Percentiles rank a stretch among this genome's conserved stretches.
Evolutionary conservation across 202 grass and related monocot genomes (phyloP).

Genomic region (Cymbopogon flexuosus): DNA sequence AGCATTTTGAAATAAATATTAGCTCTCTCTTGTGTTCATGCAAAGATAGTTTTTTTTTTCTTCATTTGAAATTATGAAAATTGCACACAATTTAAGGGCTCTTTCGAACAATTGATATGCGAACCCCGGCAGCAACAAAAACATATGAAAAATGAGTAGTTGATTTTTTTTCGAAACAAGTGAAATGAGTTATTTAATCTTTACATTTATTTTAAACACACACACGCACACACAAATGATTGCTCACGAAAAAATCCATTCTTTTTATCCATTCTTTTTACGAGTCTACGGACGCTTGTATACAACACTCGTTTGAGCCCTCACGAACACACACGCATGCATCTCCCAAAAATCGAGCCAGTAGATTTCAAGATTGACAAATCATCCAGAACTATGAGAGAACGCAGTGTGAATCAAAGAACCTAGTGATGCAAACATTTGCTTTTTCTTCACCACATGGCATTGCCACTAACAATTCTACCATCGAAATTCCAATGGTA

Average conservation of each 20-base stretch:
- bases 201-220: too few relatives aligned
- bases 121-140: neutral
- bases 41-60: neutral
- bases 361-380: too few relatives aligned
- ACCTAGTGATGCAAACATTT: neutral
- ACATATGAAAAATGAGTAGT: too few relatives aligned
- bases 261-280: too few relatives aligned
- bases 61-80: neutral
- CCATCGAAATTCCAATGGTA: neutral
- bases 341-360: neutral
- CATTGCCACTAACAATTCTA: neutral
- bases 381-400: too few relatives aligned
- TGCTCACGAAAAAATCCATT: too few relatives aligned
- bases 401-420: neutral
- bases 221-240: too few relatives aligned
- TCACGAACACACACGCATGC: neutral
- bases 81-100: neutral
- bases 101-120: neutral
- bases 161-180: too few relatives aligned
- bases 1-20: too few relatives aligned
- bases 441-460: neutral
- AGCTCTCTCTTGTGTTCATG: neutral
- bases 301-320: too few relatives aligned
- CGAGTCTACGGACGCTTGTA: too few relatives aligned
- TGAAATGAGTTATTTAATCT: too few relatives aligned